Evolutionary conservation across 495 filamentous ascomycete genomes (phyloP).

Genomic region (Xylaria intraflava): DNA sequence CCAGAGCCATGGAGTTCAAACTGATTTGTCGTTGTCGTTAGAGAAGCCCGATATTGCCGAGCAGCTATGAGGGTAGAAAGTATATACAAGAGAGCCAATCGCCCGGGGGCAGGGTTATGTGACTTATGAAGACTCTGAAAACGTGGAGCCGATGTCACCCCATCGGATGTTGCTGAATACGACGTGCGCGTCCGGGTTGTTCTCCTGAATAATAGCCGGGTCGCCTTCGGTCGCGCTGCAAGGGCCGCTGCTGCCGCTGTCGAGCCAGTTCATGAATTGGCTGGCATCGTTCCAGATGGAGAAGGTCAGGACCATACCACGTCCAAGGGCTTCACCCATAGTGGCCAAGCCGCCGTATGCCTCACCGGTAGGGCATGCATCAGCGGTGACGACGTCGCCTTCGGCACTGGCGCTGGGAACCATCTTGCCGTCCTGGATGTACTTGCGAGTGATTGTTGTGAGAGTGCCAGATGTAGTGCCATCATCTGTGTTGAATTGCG

Average conservation of each 20-base stretch:
- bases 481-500: constrained; percentile 57
- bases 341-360: constrained; percentile 47
- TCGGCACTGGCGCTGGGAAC: constrained; percentile 44
- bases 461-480: constrained; percentile 40
- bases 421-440: constrained; percentile 55
- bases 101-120: too few species aligned
- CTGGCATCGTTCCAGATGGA: constrained; percentile 62
- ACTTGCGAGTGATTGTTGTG: constrained; percentile 54
- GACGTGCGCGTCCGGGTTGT: constrained; percentile 47
- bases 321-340: constrained; percentile 46
- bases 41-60: too few species aligned
- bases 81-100: too few species aligned
- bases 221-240: constrained; percentile 51
- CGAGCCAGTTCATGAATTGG: constrained; percentile 63
- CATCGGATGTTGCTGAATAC: constrained; percentile 63
- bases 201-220: constrained; percentile 43
- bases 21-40: too few species aligned
- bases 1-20: too few species aligned
- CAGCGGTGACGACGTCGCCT: constrained; percentile 48
- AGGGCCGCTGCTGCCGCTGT: constrained; percentile 55
- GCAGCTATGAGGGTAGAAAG: too few species aligned
- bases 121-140: neutral
- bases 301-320: constrained; percentile 61
- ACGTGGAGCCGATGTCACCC: constrained; percentile 53
- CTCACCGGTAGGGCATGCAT: constrained; percentile 53